Percentiles rank a stretch among this genome's conserved stretches.
Conservation (phyloP, 192 early-diverging fungal genomes). For the Fimicolochytrium jonesii region DNA sequence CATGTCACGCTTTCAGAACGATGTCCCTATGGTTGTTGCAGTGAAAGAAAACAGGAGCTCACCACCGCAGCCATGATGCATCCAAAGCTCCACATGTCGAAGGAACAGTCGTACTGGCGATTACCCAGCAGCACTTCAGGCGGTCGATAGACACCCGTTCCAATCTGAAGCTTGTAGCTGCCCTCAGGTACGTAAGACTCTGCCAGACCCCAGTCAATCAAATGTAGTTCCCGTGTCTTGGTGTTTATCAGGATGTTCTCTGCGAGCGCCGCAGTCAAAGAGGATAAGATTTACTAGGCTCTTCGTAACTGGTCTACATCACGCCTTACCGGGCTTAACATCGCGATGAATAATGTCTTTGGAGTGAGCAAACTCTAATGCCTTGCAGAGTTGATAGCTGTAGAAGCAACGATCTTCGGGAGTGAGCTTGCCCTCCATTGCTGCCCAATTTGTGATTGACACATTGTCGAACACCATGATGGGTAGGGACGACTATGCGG, state of each 20-base stretch:
- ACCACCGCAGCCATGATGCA: slow-evolving; percentile 47
- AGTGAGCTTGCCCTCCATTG: slow-evolving; percentile 19
- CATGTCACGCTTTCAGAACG: too few species aligned
- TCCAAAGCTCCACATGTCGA: slow-evolving; percentile 49
- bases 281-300: too few species aligned
- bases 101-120: slow-evolving; percentile 38
- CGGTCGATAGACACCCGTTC: slow-evolving; percentile 42
- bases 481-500: too few species aligned
- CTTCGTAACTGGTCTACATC: too few species aligned
- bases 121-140: slow-evolving; percentile 47
- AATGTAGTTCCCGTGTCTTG: slow-evolving; percentile 18
- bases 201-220: slow-evolving; percentile 49
- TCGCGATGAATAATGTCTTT: slow-evolving; percentile 51
- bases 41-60: too few species aligned
- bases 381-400: slow-evolving; percentile 24
- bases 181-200: slow-evolving; percentile 30
- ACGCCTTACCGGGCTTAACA: slow-evolving; percentile 50
- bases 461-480: too few species aligned
- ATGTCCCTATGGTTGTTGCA: too few species aligned
- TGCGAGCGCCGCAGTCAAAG: too few species aligned
- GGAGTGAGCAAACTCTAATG: slow-evolving; percentile 34
- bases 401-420: slow-evolving; percentile 27
- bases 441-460: too few species aligned
- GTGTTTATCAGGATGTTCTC: slow-evolving; percentile 45
- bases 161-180: slow-evolving; percentile 36